Conservation (phyloP, 305 asterid species). For the Striga hermonthica region DNA sequence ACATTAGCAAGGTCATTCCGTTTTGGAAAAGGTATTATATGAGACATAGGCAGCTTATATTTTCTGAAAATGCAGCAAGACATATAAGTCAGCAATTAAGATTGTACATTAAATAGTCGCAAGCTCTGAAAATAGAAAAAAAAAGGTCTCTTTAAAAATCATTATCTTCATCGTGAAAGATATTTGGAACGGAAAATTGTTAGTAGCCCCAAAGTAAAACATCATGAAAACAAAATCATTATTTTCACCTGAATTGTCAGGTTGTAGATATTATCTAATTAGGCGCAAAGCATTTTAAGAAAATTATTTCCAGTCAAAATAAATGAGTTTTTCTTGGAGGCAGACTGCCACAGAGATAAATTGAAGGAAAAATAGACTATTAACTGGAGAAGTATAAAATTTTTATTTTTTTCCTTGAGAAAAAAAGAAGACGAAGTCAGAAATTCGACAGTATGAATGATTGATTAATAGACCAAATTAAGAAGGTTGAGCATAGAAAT, state of each 20-base stretch:
- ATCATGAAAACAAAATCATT: background rate
- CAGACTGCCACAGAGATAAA: too few relatives aligned
- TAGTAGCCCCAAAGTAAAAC: background rate
- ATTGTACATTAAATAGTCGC: background rate
- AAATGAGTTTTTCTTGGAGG: too few relatives aligned
- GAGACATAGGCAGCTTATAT: conserved; percentile 86
- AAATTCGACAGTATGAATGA: background rate
- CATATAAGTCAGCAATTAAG: conserved; percentile 10
- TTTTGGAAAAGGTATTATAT: conserved; percentile 86
- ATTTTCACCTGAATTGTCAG: background rate
- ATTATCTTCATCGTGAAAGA: background rate
- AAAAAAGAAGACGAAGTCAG: background rate
- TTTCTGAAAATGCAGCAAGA: conserved; percentile 53
- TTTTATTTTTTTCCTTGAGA: background rate
- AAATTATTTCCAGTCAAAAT: too few relatives aligned
- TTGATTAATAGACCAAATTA: too few relatives aligned
- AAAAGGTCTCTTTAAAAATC: background rate
- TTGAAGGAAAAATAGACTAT: too few relatives aligned
- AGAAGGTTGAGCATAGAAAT: background rate
- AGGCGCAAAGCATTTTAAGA: too few relatives aligned
- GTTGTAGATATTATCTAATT: too few relatives aligned
- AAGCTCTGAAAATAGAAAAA: conserved; percentile 12
- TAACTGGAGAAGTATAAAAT: background rate
- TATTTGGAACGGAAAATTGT: background rate
- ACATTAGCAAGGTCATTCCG: conserved; percentile 63